Evolutionary conservation across 129 eudicot species (phyloP).

Genomic region (carrot (Daucus carota)): DNA sequence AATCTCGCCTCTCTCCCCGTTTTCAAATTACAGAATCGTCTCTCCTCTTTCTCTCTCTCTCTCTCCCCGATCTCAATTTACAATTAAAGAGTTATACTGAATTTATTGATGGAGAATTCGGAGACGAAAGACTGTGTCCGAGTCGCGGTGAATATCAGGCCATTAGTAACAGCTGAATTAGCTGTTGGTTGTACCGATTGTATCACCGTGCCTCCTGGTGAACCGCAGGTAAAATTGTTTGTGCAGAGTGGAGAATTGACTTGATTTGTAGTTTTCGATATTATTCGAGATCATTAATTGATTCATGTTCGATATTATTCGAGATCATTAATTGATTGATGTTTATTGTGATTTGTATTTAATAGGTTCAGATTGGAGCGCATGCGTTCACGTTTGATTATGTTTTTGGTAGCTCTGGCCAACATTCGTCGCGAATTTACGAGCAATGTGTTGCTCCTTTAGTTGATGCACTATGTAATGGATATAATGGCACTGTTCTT

Average conservation of each 20-base stretch:
- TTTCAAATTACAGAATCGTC: neutral
- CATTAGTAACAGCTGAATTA: slow-evolving; percentile 81
- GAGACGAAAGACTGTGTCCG: slow-evolving; percentile 51
- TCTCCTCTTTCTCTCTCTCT: neutral
- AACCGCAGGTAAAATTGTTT: slow-evolving; percentile 55
- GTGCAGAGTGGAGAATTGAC: neutral
- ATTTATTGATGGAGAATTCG: slow-evolving; percentile 34
- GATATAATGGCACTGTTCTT: slow-evolving; percentile 86
- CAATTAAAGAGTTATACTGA: too few species aligned
- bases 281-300: neutral
- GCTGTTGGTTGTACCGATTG: slow-evolving; percentile 75
- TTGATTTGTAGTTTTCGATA: neutral
- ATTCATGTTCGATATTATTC: neutral
- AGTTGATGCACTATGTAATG: slow-evolving; percentile 69
- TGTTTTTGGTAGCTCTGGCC: slow-evolving; percentile 52
- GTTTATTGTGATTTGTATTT: neutral
- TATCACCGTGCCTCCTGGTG: slow-evolving; percentile 54
- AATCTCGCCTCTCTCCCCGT: neutral
- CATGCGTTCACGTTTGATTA: slow-evolving; percentile 82
- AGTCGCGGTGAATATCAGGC: slow-evolving; percentile 84
- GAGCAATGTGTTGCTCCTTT: slow-evolving; percentile 82
- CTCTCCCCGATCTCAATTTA: neutral
- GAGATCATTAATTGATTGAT: neutral
- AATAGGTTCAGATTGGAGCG: slow-evolving; percentile 86
- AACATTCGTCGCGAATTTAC: slow-evolving; percentile 39